Base-by-base conservation (phyloP, 257 asterid genomes). In the Echites panduratus region DNA sequence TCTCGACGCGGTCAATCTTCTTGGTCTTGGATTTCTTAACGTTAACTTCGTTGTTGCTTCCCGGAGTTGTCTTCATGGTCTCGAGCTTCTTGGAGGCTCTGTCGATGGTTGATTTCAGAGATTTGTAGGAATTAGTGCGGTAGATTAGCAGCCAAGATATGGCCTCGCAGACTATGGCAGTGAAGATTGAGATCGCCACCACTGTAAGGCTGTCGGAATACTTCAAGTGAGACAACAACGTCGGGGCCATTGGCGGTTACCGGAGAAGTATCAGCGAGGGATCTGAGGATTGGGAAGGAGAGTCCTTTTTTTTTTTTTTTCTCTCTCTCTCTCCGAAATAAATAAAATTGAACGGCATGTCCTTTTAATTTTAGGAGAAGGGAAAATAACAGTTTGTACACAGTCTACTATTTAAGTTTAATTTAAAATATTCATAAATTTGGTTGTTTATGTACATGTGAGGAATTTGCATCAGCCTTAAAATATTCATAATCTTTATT, bases 71-170 rank as follows among this genome's bases (percentile, higher is more conserved):
- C 47, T 90, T 92, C 97, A 95, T 90, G 14, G 91, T 95, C 71
- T 92, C 97, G 64, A 95, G 98, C 83, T 95, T 95, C 67, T 90
- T 95, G 72, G 98, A 95, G 65, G 99, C 99, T 76, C 90, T 95
- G 81, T 95, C 98, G 84, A 95, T 90, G 9, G 93, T 44, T 76
- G 98, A 95, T 83, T 91, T 94, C 73, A 95, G 97, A 69, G 98
- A 86, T 79, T 90, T 92, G 92, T 92, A 95, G 40, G 95, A 88
- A 63, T 87, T 72, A 4, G 99, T 92, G 40, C 99, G 97, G 87
- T 95, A 95, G 92, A 91, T 95, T 64, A 95, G 81, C 0, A 95
- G 80, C 96, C 96, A 95, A 6, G 99, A 95, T 75, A 95, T 92
- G 73, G 90, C 93, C 79, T 95, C 99, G 81, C 98, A 95, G 47